phyloP scores from a whole-genome alignment of 257 asterid genomes.

The Voacanga thouarsii region DNA sequence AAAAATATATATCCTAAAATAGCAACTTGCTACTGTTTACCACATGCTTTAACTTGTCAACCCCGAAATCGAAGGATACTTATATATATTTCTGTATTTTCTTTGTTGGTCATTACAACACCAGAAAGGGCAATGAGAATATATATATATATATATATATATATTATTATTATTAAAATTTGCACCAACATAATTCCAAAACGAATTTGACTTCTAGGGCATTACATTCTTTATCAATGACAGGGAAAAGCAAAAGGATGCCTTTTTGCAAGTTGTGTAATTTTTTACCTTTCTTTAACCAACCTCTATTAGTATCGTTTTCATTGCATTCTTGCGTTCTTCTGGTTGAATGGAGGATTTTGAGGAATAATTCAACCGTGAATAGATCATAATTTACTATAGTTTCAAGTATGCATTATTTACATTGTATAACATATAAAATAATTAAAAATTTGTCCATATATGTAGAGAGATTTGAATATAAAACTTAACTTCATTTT shows the following conservation, averaged over 20 bases:
- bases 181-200: background rate
- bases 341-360: too few relatives aligned
- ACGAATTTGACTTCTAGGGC: background rate
- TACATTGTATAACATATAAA: too few relatives aligned
- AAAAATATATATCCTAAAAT: background rate
- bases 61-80: background rate
- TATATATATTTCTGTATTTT: background rate
- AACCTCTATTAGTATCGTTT: too few relatives aligned
- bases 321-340: too few relatives aligned
- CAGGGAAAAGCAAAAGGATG: background rate
- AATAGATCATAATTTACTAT: too few relatives aligned
- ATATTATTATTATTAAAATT: too few relatives aligned
- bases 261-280: background rate
- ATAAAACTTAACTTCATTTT: too few relatives aligned
- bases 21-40: background rate
- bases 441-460: too few relatives aligned
- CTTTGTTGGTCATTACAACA: background rate
- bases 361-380: too few relatives aligned
- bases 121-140: background rate
- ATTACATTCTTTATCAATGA: background rate
- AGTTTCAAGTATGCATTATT: too few relatives aligned
- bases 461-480: too few relatives aligned
- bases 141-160: too few relatives aligned
- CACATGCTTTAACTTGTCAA: background rate
- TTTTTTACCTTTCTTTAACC: background rate